Percentiles rank a stretch among this genome's conserved stretches.
Conservation (phyloP, 768 basidiomycete species). For the Tephrocybe sp. region DNA sequence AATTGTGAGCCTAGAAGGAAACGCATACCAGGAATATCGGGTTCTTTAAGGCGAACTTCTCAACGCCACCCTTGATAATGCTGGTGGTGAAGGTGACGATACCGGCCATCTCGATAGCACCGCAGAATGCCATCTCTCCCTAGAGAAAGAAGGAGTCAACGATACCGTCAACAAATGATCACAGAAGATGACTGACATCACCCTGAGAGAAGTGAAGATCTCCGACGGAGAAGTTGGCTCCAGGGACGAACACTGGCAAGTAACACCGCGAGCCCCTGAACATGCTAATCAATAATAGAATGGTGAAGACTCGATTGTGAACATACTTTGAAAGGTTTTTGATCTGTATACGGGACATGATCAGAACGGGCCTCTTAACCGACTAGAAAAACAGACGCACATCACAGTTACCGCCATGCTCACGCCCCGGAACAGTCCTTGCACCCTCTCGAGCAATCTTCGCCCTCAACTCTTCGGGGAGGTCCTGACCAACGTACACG, state of each 20-base stretch:
- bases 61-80: conserved; percentile 72
- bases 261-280: conserved; percentile 69
- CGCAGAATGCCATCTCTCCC: conserved; percentile 77
- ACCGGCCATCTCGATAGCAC: conserved; percentile 81
- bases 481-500: conserved; percentile 70
- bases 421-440: conserved; percentile 73
- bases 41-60: conserved; percentile 72
- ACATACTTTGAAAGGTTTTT: conserved; percentile 67
- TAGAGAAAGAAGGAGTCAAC: conserved; percentile 21
- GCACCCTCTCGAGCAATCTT: conserved; percentile 69
- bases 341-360: conserved; percentile 42
- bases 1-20: background rate
- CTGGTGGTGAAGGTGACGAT: conserved; percentile 71
- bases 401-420: conserved; percentile 81
- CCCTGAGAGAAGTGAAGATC: conserved; percentile 83
- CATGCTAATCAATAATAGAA: background rate
- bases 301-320: background rate
- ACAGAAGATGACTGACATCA: conserved; percentile 40
- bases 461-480: conserved; percentile 42
- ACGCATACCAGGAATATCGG: conserved; percentile 68
- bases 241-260: conserved; percentile 75
- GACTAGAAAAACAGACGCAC: conserved; percentile 31
- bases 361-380: background rate
- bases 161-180: background rate
- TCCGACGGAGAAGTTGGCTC: conserved; percentile 76